Evolutionary conservation across 2,329 filamentous ascomycete species (phyloP).

Genomic region (Hortaea sp.): DNA sequence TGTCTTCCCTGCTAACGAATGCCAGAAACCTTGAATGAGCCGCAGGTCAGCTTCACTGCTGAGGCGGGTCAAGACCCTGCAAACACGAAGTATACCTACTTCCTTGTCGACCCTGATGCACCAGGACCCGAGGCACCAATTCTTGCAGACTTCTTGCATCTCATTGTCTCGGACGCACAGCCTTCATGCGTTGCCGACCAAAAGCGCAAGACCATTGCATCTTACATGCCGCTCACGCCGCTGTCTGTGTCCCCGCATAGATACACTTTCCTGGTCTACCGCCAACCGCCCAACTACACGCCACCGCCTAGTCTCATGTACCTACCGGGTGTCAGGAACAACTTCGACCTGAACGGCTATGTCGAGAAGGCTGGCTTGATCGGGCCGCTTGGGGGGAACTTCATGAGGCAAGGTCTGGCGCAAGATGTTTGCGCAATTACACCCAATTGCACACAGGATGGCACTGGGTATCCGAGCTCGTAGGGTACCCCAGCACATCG

Average conservation of each 20-base stretch:
- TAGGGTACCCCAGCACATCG: not conserved
- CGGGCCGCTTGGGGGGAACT: slow-evolving; percentile 13
- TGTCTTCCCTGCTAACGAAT: slow-evolving; percentile 4
- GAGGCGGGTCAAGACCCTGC: slow-evolving; percentile 12
- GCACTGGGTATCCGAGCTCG: not conserved
- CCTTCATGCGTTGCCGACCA: slow-evolving; percentile 13
- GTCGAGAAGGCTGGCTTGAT: slow-evolving; percentile 4
- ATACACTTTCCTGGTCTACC: not conserved
- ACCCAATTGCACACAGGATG: slow-evolving; percentile 2
- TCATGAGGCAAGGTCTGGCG: slow-evolving; percentile 7
- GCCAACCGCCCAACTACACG: slow-evolving; percentile 13
- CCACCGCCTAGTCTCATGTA: slow-evolving; percentile 8
- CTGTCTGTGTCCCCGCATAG: not conserved
- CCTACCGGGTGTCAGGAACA: slow-evolving; percentile 7
- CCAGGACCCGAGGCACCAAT: slow-evolving; percentile 10
- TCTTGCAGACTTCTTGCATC: slow-evolving; percentile 11
- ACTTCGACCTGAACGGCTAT: slow-evolving; percentile 14
- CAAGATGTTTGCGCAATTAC: slow-evolving; percentile 2
- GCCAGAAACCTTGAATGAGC: not conserved
- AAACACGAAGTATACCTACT: slow-evolving; percentile 17
- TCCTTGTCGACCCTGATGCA: slow-evolving; percentile 18
- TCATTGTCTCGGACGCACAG: slow-evolving; percentile 14
- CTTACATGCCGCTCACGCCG: not conserved
- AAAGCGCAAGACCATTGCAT: slow-evolving; percentile 3
- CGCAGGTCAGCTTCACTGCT: slow-evolving; percentile 13